Conservation (phyloP, 2,329 filamentous ascomycete species). For the Penicillium digitatum region DNA sequence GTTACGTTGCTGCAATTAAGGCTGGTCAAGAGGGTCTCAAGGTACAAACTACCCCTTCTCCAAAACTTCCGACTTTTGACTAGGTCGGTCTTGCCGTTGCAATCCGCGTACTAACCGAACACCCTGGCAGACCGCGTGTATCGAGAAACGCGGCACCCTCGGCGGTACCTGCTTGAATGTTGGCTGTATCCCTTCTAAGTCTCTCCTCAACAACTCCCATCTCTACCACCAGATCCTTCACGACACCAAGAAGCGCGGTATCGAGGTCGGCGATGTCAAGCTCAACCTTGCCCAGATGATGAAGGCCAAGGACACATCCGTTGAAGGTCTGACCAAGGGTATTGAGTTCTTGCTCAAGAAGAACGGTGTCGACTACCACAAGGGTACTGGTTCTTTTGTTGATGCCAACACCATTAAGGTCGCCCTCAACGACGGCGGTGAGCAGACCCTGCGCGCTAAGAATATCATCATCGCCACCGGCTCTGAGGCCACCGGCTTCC, state of each 20-base stretch:
- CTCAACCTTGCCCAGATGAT: constrained; percentile 94
- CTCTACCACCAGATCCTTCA: constrained; percentile 96
- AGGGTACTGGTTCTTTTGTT: constrained; percentile 81
- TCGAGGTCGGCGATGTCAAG: constrained; percentile 95
- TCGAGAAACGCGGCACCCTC: constrained; percentile 94
- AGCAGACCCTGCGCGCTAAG: constrained; percentile 82
- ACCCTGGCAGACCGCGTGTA: constrained; percentile 72
- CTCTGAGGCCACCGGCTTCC: constrained; percentile 92
- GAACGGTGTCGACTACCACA: constrained; percentile 97
- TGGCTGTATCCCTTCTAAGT: constrained; percentile 98
- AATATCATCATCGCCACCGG: constrained; percentile 98
- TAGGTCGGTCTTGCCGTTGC: background rate
- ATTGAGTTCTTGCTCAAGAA: constrained; percentile 99
- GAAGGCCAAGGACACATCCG: constrained; percentile 96
- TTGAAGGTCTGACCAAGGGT: constrained; percentile 85
- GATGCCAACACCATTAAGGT: constrained; percentile 91
- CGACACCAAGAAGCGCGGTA: constrained; percentile 94
- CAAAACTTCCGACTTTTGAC: background rate
- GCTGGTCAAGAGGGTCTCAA: constrained; percentile 96
- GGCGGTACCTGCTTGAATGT: constrained; percentile 98
- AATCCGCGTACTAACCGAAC: constrained; percentile 12
- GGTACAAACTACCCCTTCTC: constrained; percentile 52
- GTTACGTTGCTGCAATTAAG: constrained; percentile 98
- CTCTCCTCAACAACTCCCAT: constrained; percentile 98
- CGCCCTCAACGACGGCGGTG: constrained; percentile 82